Percentiles rank a stretch among this genome's conserved stretches.
phyloP scores from a whole-genome alignment of 1,284 basidiomycete genomes.

The Singerocomus rubriflavus region DNA sequence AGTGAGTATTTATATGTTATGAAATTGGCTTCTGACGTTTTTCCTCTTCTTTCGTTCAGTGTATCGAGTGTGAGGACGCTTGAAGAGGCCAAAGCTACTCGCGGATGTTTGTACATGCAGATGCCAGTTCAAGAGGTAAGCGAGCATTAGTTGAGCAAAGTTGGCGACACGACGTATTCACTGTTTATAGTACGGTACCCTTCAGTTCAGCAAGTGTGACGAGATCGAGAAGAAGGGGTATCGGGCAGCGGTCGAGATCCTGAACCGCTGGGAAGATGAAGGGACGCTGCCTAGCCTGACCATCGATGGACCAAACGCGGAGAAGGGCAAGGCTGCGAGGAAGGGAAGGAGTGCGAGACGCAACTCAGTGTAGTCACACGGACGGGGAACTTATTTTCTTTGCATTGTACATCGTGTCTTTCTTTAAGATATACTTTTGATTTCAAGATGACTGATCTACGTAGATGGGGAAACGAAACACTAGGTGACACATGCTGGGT shows the following conservation, averaged over 20 bases:
- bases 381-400: background rate
- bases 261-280: conserved; percentile 81
- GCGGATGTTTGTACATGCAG: conserved; percentile 87
- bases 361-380: conserved; percentile 55
- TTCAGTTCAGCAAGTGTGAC: conserved; percentile 79
- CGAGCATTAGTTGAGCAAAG: conserved; percentile 4
- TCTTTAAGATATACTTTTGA: background rate
- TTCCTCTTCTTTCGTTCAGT: conserved; percentile 40
- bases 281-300: conserved; percentile 73
- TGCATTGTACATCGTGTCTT: background rate
- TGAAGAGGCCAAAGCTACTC: conserved; percentile 89
- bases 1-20: conserved; percentile 52
- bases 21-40: background rate
- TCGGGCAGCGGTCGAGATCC: conserved; percentile 65
- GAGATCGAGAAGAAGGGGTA: conserved; percentile 87
- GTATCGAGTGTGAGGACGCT: conserved; percentile 94
- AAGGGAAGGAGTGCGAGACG: conserved; percentile 74
- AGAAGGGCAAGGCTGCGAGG: conserved; percentile 45
- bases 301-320: conserved; percentile 52
- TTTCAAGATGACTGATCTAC: conserved; percentile 26
- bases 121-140: conserved; percentile 91
- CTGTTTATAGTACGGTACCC: conserved; percentile 62
- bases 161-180: background rate
- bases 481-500: conserved; percentile 20
- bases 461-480: background rate